Evolutionary conservation across 768 basidiomycete genomes (phyloP).

Genomic region (Russula vinacea): DNA sequence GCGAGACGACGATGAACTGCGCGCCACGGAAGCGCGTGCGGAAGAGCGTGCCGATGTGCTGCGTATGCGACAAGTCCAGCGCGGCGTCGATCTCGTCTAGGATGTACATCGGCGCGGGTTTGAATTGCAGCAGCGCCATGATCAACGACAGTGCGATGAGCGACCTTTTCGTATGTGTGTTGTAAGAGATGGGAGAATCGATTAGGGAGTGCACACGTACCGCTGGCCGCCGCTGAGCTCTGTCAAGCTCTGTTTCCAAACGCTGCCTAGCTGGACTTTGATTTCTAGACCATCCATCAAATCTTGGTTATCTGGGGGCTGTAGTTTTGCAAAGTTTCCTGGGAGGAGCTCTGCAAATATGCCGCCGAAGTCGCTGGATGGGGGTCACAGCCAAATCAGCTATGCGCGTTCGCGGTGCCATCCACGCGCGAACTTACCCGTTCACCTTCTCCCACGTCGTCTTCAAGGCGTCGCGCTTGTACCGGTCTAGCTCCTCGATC

Average conservation of each 20-base stretch:
- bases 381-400: neutral
- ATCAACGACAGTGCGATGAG: slow-evolving; percentile 96
- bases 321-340: slow-evolving; percentile 93
- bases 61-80: slow-evolving; percentile 91
- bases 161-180: slow-evolving; percentile 56
- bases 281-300: slow-evolving; percentile 95
- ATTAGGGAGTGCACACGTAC: slow-evolving; percentile 42
- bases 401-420: neutral
- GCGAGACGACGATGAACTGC: slow-evolving; percentile 95
- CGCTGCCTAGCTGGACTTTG: slow-evolving; percentile 89
- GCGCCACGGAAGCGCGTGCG: slow-evolving; percentile 94
- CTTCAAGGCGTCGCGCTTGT: slow-evolving; percentile 89
- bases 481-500: slow-evolving; percentile 86
- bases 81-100: slow-evolving; percentile 99
- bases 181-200: neutral
- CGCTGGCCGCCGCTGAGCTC: slow-evolving; percentile 97
- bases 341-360: slow-evolving; percentile 96
- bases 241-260: slow-evolving; percentile 98
- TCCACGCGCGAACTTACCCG: slow-evolving; percentile 45
- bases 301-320: slow-evolving; percentile 90
- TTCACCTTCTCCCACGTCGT: slow-evolving; percentile 98
- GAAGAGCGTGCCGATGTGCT: slow-evolving; percentile 98
- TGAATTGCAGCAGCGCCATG: slow-evolving; percentile 99
- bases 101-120: slow-evolving; percentile 99
- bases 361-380: slow-evolving; percentile 81